phyloP scores from a whole-genome alignment of 2,329 filamentous ascomycete species.

The Colletotrichum sp. region DNA sequence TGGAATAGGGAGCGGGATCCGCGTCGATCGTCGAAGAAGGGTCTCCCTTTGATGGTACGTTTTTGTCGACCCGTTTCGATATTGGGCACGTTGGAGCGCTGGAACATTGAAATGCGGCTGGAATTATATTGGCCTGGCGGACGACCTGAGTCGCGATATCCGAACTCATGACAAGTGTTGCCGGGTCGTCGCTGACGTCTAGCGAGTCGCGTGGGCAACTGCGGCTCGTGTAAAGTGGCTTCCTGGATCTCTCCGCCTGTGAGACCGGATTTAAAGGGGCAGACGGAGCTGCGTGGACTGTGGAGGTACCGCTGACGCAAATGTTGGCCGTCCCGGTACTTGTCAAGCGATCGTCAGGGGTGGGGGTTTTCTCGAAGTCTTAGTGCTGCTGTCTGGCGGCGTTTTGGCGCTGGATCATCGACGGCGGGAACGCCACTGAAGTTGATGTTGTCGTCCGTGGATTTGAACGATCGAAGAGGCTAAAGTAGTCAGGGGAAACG shows the following conservation, averaged over 20 bases:
- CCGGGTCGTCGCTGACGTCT: not conserved
- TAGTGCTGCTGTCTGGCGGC: not conserved
- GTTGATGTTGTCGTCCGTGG: not conserved
- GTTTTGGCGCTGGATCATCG: not conserved
- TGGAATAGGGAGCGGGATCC: not conserved
- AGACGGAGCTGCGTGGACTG: not conserved
- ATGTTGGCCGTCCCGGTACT: not conserved
- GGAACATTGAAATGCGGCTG: not conserved
- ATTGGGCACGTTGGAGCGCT: not conserved
- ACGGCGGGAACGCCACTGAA: not conserved
- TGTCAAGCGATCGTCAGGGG: not conserved
- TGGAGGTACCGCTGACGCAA: not conserved
- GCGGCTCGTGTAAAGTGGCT: not conserved
- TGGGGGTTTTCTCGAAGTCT: not conserved
- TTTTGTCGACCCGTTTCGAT: not conserved
- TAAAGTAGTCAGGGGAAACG: not conserved
- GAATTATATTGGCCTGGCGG: not conserved
- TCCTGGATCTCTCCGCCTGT: not conserved
- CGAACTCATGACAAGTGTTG: not conserved
- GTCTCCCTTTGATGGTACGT: not conserved
- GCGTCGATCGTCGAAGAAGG: not conserved
- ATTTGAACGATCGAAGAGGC: not conserved
- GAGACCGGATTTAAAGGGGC: not conserved
- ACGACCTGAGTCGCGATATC: not conserved
- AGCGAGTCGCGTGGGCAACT: not conserved